Percentiles rank a stretch among this genome's conserved stretches.
These are phyloP conservation scores for Colletotrichum theobromicola DNA, from an alignment of 2,329 filamentous ascomycete genomes.

Conservation along the genomic window DNA sequence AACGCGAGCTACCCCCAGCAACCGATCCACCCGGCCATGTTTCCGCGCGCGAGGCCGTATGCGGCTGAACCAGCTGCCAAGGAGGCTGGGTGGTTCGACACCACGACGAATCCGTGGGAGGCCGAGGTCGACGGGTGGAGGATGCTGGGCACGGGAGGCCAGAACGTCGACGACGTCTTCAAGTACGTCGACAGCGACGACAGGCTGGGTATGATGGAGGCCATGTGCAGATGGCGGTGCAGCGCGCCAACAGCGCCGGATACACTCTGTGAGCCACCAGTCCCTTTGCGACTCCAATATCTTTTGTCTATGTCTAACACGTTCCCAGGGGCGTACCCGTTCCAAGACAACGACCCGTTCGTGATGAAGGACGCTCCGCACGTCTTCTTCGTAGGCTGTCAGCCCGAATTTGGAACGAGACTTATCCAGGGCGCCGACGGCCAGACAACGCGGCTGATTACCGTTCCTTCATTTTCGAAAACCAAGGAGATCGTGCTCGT, in stretches of 20 bases:
- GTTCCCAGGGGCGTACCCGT: constrained; percentile 86
- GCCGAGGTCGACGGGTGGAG: constrained; percentile 90
- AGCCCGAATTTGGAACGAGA: constrained; percentile 77
- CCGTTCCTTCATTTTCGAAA: constrained; percentile 80
- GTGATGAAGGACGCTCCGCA: constrained; percentile 87
- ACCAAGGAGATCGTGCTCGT: constrained; percentile 83
- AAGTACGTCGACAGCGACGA: constrained; percentile 86
- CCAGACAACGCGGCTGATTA: constrained; percentile 78
- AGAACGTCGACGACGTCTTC: constrained; percentile 92
- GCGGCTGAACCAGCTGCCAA: constrained; percentile 58
- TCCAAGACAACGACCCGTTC: constrained; percentile 92
- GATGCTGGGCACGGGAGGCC: constrained; percentile 84
- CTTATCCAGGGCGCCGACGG: constrained; percentile 70
- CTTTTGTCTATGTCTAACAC: constrained; percentile 5
- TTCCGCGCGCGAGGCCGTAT: constrained; percentile 77
- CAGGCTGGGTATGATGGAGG: constrained; percentile 88
- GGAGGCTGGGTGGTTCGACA: constrained; percentile 79
- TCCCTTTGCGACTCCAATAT: not conserved
- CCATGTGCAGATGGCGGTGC: constrained; percentile 90
- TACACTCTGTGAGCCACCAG: constrained; percentile 76
- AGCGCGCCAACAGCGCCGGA: constrained; percentile 94
- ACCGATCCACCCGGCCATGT: constrained; percentile 90
- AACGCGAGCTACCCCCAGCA: constrained; percentile 92
- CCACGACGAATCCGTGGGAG: constrained; percentile 92
- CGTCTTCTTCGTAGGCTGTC: constrained; percentile 87